Conservation (phyloP, 1,284 basidiomycete genomes). For the Mycena citricolor region DNA sequence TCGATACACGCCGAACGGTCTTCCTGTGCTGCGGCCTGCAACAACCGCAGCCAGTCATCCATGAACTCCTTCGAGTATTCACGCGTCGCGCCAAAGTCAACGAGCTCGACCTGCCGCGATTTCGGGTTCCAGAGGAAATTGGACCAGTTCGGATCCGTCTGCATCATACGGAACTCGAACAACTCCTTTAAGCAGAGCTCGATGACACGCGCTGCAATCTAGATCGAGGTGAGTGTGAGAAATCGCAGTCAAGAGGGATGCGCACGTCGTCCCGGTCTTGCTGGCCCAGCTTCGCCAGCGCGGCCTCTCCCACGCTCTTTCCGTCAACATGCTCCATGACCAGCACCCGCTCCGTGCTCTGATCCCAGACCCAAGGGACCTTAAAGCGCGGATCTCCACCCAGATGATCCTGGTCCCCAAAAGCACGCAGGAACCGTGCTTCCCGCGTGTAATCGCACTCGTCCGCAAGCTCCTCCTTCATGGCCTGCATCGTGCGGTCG, state of each 20-base stretch:
- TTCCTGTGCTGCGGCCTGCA: conserved; percentile 75
- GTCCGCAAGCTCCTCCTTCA: conserved; percentile 90
- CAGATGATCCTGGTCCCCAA: conserved; percentile 54
- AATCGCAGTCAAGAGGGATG: conserved; percentile 11
- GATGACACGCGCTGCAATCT: conserved; percentile 86
- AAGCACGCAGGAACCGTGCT: conserved; percentile 70
- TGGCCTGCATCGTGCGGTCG: conserved; percentile 86
- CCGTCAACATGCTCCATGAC: conserved; percentile 90
- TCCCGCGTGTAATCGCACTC: conserved; percentile 95
- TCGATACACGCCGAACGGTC: conserved; percentile 71
- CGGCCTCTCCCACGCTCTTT: conserved; percentile 72
- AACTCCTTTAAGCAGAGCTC: conserved; percentile 89
- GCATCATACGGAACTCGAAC: conserved; percentile 92
- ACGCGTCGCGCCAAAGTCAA: conserved; percentile 95
- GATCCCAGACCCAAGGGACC: conserved; percentile 85
- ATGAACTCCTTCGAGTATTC: conserved; percentile 88
- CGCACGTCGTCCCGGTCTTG: conserved; percentile 75
- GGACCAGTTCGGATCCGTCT: conserved; percentile 98
- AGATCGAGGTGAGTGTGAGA: conserved; percentile 6
- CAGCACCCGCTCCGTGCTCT: conserved; percentile 80
- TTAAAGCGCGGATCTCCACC: conserved; percentile 69
- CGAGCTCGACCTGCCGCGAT: conserved; percentile 76
- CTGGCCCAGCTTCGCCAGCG: conserved; percentile 54
- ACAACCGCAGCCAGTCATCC: conserved; percentile 81
- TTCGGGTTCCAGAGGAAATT: conserved; percentile 89